Percentiles rank a stretch among this genome's conserved stretches.
Evolutionary conservation across 202 grass and related monocot genomes (phyloP).

Genomic region (Tripidium arundinaceum): DNA sequence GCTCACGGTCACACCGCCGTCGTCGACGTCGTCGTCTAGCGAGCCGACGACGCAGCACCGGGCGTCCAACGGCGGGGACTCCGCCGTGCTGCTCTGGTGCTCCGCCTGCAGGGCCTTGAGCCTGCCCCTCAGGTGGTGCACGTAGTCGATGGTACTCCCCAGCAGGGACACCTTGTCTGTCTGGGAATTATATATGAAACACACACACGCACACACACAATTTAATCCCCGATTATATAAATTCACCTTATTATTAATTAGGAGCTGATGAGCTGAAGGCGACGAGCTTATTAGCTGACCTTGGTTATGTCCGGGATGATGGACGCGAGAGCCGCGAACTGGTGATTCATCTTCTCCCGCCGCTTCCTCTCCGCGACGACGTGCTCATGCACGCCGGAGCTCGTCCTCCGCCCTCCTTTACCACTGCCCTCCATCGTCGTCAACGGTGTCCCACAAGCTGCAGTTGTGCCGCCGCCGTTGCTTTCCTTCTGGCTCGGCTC

Average conservation of each 20-base stretch:
- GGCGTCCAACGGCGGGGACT: not conserved
- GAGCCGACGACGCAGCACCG: slow-evolving; percentile 11
- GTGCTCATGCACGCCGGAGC: not conserved
- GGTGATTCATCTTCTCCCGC: slow-evolving; percentile 27
- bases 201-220: not conserved
- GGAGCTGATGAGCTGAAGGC: not conserved
- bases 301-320: slow-evolving; percentile 31
- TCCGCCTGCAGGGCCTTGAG: slow-evolving; percentile 10
- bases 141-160: slow-evolving; percentile 25
- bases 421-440: not conserved
- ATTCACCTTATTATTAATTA: not conserved
- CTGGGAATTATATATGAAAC: not conserved
- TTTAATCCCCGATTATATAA: not conserved
- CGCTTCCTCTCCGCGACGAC: slow-evolving; percentile 23
- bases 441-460: not conserved
- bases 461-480: not conserved
- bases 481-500: not conserved
- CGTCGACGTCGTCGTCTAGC: not conserved
- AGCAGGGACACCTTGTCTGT: slow-evolving; percentile 40
- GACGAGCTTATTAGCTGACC: not conserved
- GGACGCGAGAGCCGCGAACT: slow-evolving; percentile 25
- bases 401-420: not conserved
- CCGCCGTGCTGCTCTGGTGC: not conserved
- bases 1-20: not conserved
- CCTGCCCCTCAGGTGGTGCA: slow-evolving; percentile 8